phyloP scores from a whole-genome alignment of 176 grass and related monocot species.

The Metroxylon sagu region DNA sequence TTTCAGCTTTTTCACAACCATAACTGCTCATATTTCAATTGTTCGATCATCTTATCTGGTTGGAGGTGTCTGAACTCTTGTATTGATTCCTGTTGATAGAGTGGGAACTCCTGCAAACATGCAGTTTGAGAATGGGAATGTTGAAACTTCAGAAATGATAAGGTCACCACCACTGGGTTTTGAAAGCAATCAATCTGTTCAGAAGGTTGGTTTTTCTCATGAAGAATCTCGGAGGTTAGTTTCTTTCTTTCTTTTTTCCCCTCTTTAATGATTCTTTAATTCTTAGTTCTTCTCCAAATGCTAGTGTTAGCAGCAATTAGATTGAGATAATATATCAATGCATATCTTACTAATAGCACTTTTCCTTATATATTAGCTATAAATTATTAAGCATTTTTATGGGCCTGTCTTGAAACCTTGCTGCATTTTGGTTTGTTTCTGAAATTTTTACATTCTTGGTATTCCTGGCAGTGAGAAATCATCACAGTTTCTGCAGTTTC shows the following conservation, averaged over 20 bases:
- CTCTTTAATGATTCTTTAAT: constrained; percentile 17
- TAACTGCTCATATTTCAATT: constrained; percentile 7
- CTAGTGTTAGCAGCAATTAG: neutral
- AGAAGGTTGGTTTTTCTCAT: constrained; percentile 31
- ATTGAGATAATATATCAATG: neutral
- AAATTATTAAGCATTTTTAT: no score
- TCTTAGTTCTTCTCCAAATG: constrained; percentile 12
- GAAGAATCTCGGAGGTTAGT: constrained; percentile 39
- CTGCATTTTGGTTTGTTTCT: no score
- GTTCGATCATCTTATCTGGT: constrained; percentile 6
- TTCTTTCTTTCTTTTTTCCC: neutral
- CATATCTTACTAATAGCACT: no score
- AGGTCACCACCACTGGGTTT: constrained; percentile 35
- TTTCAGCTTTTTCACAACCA: neutral
- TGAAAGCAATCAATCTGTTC: constrained; percentile 21
- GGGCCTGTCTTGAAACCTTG: no score
- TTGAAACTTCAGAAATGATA: constrained; percentile 47
- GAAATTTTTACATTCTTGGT: no score
- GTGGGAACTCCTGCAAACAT: constrained; percentile 32
- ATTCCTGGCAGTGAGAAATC: neutral
- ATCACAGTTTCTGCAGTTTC: neutral
- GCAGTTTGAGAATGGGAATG: constrained; percentile 34
- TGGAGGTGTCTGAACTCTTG: constrained; percentile 1
- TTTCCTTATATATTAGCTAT: no score
- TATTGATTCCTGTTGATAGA: constrained; percentile 21